These are phyloP conservation scores for Climacium dendroides DNA, from an alignment of 225 moss, liverwort and hornwort species.

Conservation along the genomic window DNA sequence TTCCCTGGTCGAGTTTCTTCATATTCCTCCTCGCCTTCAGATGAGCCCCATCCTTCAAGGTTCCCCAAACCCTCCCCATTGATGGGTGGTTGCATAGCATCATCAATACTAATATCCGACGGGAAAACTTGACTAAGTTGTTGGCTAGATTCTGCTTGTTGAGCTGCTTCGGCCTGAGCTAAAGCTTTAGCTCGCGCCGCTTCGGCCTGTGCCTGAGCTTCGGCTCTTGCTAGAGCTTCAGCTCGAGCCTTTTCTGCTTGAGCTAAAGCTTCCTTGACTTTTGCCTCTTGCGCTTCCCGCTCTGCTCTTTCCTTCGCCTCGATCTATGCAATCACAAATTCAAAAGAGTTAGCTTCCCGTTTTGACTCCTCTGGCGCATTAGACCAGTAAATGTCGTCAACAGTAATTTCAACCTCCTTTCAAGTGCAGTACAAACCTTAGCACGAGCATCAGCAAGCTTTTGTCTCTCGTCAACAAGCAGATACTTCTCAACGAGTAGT, in stretches of 20 bases:
- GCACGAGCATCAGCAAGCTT: slow-evolving; percentile 78
- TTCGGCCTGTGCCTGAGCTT: slow-evolving; percentile 66
- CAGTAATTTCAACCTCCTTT: not conserved
- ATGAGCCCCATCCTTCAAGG: slow-evolving; percentile 48
- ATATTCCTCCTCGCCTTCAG: slow-evolving; percentile 54
- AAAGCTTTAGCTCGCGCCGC: slow-evolving; percentile 27
- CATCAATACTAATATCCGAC: slow-evolving; percentile 15
- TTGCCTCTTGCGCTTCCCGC: slow-evolving; percentile 77
- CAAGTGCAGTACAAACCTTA: slow-evolving; percentile 22
- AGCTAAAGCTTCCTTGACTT: slow-evolving; percentile 70
- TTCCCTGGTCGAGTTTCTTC: slow-evolving; percentile 31
- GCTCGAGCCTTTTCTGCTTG: slow-evolving; percentile 84
- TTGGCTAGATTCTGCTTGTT: slow-evolving; percentile 38
- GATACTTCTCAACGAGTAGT: slow-evolving; percentile 78
- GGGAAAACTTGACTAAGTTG: slow-evolving; percentile 28
- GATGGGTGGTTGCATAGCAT: slow-evolving; percentile 19
- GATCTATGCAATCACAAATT: slow-evolving; percentile 29
- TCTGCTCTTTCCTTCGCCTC: slow-evolving; percentile 95
- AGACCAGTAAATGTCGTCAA: not conserved
- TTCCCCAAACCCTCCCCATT: slow-evolving; percentile 36
- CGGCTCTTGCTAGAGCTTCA: slow-evolving; percentile 83
- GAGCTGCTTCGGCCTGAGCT: slow-evolving; percentile 54
- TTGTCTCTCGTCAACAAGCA: slow-evolving; percentile 84
- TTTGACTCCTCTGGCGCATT: not conserved
- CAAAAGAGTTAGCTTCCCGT: not conserved